These are phyloP conservation scores for Huntiella decipiens DNA, from an alignment of 2,329 filamentous ascomycete species.

Conservation along the genomic window DNA sequence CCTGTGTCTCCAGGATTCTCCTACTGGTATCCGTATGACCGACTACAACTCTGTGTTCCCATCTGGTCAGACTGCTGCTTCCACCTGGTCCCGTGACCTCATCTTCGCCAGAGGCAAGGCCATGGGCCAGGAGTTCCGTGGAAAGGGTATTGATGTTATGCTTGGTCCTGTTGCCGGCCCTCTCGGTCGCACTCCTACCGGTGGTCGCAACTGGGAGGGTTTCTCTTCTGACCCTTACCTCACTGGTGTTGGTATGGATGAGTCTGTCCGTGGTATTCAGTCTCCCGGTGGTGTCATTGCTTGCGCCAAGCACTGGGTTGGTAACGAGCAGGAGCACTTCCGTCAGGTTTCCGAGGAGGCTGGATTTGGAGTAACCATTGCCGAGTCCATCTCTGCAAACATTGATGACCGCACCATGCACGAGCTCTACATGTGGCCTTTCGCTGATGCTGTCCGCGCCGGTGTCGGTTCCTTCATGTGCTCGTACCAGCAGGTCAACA, in stretches of 20 bases:
- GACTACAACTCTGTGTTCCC: conserved; percentile 73
- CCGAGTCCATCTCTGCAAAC: conserved; percentile 39
- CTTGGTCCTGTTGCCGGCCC: conserved; percentile 33
- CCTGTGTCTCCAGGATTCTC: conserved; percentile 76
- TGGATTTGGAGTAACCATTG: conserved; percentile 37
- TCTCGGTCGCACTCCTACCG: conserved; percentile 26
- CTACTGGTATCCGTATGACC: conserved; percentile 55
- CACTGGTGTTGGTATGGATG: conserved; percentile 50
- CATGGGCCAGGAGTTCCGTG: conserved; percentile 44
- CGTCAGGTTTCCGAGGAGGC: conserved; percentile 40
- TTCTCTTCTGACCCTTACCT: conserved; percentile 56
- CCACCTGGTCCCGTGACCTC: conserved; percentile 60
- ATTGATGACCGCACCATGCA: conserved; percentile 57
- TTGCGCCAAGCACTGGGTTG: conserved; percentile 59
- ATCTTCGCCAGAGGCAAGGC: conserved; percentile 33
- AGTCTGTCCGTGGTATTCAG: conserved; percentile 65
- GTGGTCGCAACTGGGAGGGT: conserved; percentile 44
- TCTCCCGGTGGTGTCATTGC: conserved; percentile 67
- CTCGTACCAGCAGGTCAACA: conserved; percentile 63
- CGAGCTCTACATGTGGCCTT: conserved; percentile 63
- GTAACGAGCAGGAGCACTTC: conserved; percentile 65
- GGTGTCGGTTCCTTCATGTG: conserved; percentile 47
- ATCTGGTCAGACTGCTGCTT: conserved; percentile 58
- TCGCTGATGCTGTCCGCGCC: conserved; percentile 50
- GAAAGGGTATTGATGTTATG: conserved; percentile 58